Evolutionary conservation across 2,329 filamentous ascomycete species (phyloP), one percentile per base, ranked within the genome.

Genomic region (Macrophomina pseudophaseolina): DNA sequence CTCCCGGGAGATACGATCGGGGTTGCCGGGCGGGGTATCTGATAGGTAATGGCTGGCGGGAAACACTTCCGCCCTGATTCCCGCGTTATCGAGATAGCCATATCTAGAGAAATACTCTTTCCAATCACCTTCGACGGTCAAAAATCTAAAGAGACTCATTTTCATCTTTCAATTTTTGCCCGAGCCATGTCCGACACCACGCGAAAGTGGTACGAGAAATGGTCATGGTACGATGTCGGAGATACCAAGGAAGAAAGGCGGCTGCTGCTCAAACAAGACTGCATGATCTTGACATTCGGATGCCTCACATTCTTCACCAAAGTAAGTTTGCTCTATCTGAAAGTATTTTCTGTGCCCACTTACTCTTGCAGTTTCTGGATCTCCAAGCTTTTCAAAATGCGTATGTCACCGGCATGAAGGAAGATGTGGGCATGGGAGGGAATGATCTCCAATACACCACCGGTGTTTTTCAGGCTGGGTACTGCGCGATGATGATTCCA

Each of bases 231-330:
- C 52, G 66, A 71, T 28, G 66, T 69, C 14, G 75, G 81, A 6
- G 85, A 87, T 68, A 84, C 80, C 0, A 76, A 76, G 0, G 81
- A 82, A 64, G 85, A 87, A 69, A 77, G 82, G 46, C 80, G 78
- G 67, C 76, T 87, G 3, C 84, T 88, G 42, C 64, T 81, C 32
- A 88, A 88, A 71, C 80, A 88, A 12, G 86, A 88, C 68, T 72
- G 84, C 0, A 73, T 87, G 1, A 84, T 88, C 46, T 80, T 88
- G 0, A 84, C 84, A 0, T 87, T 87, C 70, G 84, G 84, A 0
- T 83, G 86, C 49, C 73, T 87, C 2, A 79, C 82, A 0, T 86
- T 86, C 68, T 87, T 87, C 16, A 79, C 84, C 0, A 84, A 86
- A 71, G 85, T 81, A 0, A 84, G 83, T 0, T 86, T 83, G 0